Base-by-base conservation (phyloP, 2,329 filamentous ascomycete species). In the Sclerotinia nivalis region DNA sequence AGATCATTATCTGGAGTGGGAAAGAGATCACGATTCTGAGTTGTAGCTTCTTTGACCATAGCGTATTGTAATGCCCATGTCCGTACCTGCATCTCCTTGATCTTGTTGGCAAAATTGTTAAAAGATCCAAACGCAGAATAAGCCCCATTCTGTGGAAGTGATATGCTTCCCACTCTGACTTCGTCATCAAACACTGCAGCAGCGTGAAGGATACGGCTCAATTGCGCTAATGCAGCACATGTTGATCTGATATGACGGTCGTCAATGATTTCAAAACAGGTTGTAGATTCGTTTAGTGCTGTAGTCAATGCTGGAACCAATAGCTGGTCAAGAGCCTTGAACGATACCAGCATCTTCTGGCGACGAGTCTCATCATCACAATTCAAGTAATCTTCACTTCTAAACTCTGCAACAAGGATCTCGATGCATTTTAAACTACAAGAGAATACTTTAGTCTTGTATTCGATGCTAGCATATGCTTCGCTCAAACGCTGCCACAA, bases 401-500 rank as follows among this genome's bases (percentile, higher is more conserved):
- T 89, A 12, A 93, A 82, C 72, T 96, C 91, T 28, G 83, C 83
- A 4, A 96, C 84, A 28, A 98, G 87, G 75, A 94, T 90, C 78
- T 96, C 93, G 61, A 98, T 92, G 74, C 92, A 93, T 74, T 91
- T 90, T 43, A 99, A 83, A 71, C 92, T 88, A 79, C 94, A 98
- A 0, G 92, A 96, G 43, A 97, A 88, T 20, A 96, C 89, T 79
- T 97, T 97, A 0, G 95, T 93, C 0, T 88, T 83, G 76, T 97
- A 97, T 10, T 91, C 87, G 71, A 99, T 97, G 10, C 87, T 87
- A 66, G 89, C 86, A 76, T 99, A 99, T 0, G 96, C 95, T 73
- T 96, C 91, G 50, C 93, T 90, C n/a, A 99, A 85, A 65, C 93
- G 89, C 72, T 91, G 90, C 96, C 96, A 99, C 1, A 99, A 84